phyloP scores from a whole-genome alignment of 805 yeast genomes.

The Candida takata region DNA sequence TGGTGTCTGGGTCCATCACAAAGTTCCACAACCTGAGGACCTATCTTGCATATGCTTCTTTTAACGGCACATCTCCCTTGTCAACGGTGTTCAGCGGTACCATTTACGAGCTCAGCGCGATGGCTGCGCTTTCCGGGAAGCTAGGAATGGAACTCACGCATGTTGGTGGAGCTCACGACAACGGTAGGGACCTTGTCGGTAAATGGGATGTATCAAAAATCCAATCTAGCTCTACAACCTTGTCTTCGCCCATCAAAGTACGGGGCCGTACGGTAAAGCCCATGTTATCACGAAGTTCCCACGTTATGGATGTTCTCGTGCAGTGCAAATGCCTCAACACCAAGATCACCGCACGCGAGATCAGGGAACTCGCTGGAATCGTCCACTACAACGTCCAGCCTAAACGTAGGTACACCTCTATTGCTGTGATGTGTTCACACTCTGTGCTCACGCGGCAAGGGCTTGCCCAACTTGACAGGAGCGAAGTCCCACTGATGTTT shows the following conservation, averaged over 20 bases:
- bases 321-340: slow-evolving; percentile 21
- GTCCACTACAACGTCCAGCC: slow-evolving; percentile 15
- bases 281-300: slow-evolving; percentile 1
- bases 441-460: slow-evolving; percentile 17
- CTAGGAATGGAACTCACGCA: slow-evolving; percentile 8
- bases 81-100: slow-evolving; percentile 23
- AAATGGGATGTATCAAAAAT: slow-evolving; percentile 19
- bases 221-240: too few relatives aligned
- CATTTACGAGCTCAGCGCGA: slow-evolving; percentile 18
- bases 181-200: slow-evolving; percentile 21
- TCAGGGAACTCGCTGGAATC: slow-evolving; percentile 21
- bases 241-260: too few relatives aligned
- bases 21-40: slow-evolving; percentile 1
- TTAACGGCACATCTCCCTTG: slow-evolving; percentile 10
- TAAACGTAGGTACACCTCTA: slow-evolving; percentile 9
- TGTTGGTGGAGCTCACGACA: slow-evolving; percentile 22
- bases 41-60: slow-evolving; percentile 16
- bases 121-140: slow-evolving; percentile 6
- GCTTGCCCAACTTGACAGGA: slow-evolving; percentile 13
- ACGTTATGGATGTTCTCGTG: slow-evolving; percentile 15
- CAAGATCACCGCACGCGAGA: slow-evolving; percentile 22
- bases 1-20: too few relatives aligned
- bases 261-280: slow-evolving; percentile 11
- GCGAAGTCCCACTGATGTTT: slow-evolving; percentile 18
- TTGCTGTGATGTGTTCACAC: slow-evolving; percentile 20